These are phyloP conservation scores for Melampsora occidentalis DNA, from an alignment of 1,284 basidiomycete species.

Conservation along the genomic window DNA sequence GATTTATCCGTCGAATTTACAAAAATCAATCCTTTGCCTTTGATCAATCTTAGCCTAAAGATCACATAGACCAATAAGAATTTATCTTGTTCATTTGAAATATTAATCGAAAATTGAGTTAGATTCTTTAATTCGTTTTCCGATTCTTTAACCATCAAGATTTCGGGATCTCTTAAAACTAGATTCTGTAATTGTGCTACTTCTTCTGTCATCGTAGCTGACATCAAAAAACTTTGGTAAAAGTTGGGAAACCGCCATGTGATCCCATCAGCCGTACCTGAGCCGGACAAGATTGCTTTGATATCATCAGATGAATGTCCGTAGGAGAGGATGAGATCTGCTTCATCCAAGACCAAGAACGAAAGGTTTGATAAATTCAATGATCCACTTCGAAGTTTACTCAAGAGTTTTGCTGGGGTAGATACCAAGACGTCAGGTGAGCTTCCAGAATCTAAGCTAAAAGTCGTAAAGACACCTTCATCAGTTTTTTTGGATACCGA, in stretches of 20 bases:
- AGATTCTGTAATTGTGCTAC: slow-evolving; percentile 86
- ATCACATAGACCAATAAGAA: slow-evolving; percentile 93
- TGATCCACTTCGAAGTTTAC: slow-evolving; percentile 74
- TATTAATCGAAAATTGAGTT: slow-evolving; percentile 83
- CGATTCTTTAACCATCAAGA: slow-evolving; percentile 78
- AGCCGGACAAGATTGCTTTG: slow-evolving; percentile 72
- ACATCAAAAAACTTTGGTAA: slow-evolving; percentile 94
- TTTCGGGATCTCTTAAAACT: slow-evolving; percentile 77
- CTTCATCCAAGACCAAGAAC: slow-evolving; percentile 93
- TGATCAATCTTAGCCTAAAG: slow-evolving; percentile 86
- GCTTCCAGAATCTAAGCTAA: slow-evolving; percentile 70
- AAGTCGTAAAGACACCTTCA: slow-evolving; percentile 57
- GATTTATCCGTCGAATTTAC: slow-evolving; percentile 95
- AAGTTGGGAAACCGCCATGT: slow-evolving; percentile 67
- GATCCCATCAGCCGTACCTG: slow-evolving; percentile 56
- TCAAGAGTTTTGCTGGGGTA: slow-evolving; percentile 80
- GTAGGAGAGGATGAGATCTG: slow-evolving; percentile 94
- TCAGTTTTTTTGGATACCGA: not conserved
- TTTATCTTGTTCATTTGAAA: slow-evolving; percentile 82
- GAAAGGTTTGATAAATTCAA: slow-evolving; percentile 67
- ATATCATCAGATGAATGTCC: slow-evolving; percentile 87
- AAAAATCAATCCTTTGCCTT: slow-evolving; percentile 94
- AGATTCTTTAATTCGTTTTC: slow-evolving; percentile 74
- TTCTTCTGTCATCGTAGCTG: slow-evolving; percentile 95
- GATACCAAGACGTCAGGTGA: slow-evolving; percentile 82